These are phyloP conservation scores for Ambrosia artemisiifolia DNA, from an alignment of 129 eudicot genomes.

Conservation along the genomic window DNA sequence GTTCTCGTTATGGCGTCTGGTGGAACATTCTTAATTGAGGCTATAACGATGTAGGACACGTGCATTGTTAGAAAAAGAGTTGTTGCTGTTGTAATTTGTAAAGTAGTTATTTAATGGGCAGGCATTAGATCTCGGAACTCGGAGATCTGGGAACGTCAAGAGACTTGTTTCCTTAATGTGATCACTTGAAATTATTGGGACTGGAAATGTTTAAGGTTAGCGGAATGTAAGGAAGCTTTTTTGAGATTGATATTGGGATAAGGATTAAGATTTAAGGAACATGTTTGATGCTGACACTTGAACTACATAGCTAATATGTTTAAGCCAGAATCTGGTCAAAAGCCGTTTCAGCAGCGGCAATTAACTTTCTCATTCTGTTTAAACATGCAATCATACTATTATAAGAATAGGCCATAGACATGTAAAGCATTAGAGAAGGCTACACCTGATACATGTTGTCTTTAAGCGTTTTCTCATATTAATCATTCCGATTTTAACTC, in stretches of 20 bases:
- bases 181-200: not conserved
- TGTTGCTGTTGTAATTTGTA: not conserved
- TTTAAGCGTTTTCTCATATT: not conserved
- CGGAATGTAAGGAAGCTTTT: not conserved
- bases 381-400: not conserved
- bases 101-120: not conserved
- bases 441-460: not conserved
- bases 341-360: not conserved
- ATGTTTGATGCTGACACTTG: not conserved
- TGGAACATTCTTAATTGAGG: too few relatives aligned
- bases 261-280: not conserved
- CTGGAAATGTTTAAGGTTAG: not conserved
- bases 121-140: not conserved
- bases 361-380: not conserved
- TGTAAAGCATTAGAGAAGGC: not conserved
- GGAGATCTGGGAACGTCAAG: not conserved
- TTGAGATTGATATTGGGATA: not conserved
- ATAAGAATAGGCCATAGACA: not conserved
- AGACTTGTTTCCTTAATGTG: not conserved
- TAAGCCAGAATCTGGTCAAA: not conserved
- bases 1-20: not conserved
- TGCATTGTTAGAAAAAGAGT: not conserved
- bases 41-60: too few relatives aligned
- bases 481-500: too few relatives aligned
- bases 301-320: not conserved